Evolutionary conservation across 306 rosid species (phyloP), one percentile per base, ranked within the genome.

Genomic region (Citrullus amarus): DNA sequence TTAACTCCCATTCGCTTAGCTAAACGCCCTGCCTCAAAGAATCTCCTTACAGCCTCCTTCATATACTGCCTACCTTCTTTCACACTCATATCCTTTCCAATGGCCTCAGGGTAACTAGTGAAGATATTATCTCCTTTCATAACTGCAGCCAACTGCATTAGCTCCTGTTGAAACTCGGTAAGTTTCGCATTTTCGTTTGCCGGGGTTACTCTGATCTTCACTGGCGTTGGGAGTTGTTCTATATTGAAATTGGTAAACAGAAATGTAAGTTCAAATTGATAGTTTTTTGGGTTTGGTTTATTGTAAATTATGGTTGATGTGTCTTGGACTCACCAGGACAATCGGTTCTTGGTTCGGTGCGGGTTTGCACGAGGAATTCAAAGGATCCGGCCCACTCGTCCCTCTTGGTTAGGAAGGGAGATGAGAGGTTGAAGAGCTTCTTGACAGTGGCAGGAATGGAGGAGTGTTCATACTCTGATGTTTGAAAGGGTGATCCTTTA

Each of bases 311-410:
- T 48, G 66, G 50, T 13, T 39, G 22, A 11, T 25, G 13, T 20
- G 9, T 25, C 17, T 25, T 77, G 1, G 32, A 83, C 85, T 77
- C 81, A 92, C 98, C 92, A 39, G 98, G 98, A 83, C 98, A 92
- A 75, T 92, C 97, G 34, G 93, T 90, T 79, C 98, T 89, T 10
- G 98, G 97, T 51, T 89, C 43, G 14, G 84, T 84, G 77, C 86
- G 80, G 34, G 79, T 87, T 69, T 83, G 89, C 7, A 94, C 83
- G 77, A 94, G 84, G 79, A 76, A 81, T 76, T 94, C 95, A 54
- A 94, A 94, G 56, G 98, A 90, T 39, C 91, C 95, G 36, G 96
- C 98, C 97, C 97, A 94, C 76, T 61, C 86, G 79, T 90, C 98
- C 84, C 98, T 86, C 71, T 87, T 86, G 18, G 97, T 94, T 28